These are phyloP conservation scores for Lablab purpureus DNA, from an alignment of 306 rosid species.

Conservation along the genomic window DNA sequence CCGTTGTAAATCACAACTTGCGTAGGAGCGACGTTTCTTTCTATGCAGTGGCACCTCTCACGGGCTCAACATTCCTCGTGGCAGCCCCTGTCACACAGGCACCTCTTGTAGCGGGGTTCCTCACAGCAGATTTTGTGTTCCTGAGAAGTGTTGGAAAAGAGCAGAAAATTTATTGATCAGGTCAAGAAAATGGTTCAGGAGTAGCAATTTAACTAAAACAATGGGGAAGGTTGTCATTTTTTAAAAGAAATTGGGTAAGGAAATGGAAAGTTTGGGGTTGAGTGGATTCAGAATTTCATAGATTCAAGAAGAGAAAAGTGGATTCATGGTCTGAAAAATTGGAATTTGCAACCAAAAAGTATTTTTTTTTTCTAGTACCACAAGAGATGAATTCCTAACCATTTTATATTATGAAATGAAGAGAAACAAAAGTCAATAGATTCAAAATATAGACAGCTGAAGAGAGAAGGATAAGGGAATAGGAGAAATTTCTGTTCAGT, in stretches of 20 bases:
- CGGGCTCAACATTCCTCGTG: no score
- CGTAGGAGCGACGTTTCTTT: no score
- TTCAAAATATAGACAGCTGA: not conserved
- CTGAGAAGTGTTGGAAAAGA: not conserved
- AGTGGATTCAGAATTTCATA: not conserved
- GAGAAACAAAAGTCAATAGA: not conserved
- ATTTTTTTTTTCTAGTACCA: not conserved
- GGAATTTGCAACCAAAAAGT: not conserved
- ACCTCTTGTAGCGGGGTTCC: no score
- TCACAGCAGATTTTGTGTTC: not conserved
- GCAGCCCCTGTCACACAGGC: no score
- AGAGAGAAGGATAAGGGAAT: not conserved
- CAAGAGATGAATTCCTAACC: not conserved
- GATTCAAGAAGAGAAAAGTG: not conserved
- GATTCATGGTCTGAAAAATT: not conserved
- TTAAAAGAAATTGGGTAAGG: not conserved
- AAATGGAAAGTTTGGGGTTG: not conserved
- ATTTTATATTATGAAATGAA: not conserved
- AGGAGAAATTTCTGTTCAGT: not conserved
- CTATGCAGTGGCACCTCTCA: no score
- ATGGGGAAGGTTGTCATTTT: not conserved
- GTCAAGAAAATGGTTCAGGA: not conserved
- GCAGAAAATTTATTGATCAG: not conserved
- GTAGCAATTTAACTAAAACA: not conserved
- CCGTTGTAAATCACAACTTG: no score